Percentiles rank a stretch among this genome's conserved stretches.
Evolutionary conservation across 2,329 filamentous ascomycete species (phyloP).

Genomic region (Ophiocordyceps camponoti-saundersi): DNA sequence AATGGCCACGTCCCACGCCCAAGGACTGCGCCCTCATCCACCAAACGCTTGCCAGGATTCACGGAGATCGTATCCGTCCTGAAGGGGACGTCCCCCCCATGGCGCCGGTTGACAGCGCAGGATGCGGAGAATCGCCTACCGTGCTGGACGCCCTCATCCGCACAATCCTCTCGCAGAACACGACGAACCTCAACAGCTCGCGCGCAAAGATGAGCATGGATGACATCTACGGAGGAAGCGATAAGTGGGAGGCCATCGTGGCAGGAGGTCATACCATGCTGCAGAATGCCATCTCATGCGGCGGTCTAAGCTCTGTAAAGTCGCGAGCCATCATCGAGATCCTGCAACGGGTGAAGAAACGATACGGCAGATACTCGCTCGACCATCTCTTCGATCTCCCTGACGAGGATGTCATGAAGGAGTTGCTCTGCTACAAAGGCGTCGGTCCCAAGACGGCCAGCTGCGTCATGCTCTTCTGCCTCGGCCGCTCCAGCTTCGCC

Average conservation of each 20-base stretch:
- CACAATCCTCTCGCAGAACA: slow-evolving; percentile 36
- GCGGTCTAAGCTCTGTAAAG: slow-evolving; percentile 57
- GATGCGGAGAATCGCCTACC: slow-evolving; percentile 33
- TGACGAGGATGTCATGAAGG: slow-evolving; percentile 29
- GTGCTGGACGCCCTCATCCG: slow-evolving; percentile 35
- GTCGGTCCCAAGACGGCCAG: slow-evolving; percentile 37
- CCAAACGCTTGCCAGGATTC: slow-evolving; percentile 42
- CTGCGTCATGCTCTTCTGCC: slow-evolving; percentile 34
- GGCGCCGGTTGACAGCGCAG: slow-evolving; percentile 32
- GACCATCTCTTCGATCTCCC: slow-evolving; percentile 27
- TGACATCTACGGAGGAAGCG: slow-evolving; percentile 22
- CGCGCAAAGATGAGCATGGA: slow-evolving; percentile 38
- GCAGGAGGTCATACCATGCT: slow-evolving; percentile 21
- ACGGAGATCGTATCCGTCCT: slow-evolving; percentile 48
- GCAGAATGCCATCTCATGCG: slow-evolving; percentile 48
- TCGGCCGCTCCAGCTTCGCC: slow-evolving; percentile 28
- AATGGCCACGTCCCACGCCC: slow-evolving; percentile 46
- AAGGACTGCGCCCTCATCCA: slow-evolving; percentile 55
- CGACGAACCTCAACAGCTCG: slow-evolving; percentile 36
- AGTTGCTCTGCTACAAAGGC: slow-evolving; percentile 31
- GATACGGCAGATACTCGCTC: slow-evolving; percentile 25
- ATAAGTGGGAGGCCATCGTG: slow-evolving; percentile 24
- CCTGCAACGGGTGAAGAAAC: slow-evolving; percentile 41
- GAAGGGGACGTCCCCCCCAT: slow-evolving; percentile 43
- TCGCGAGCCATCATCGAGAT: slow-evolving; percentile 55